phyloP scores from a whole-genome alignment of 2,329 filamentous ascomycete genomes.

The Paecilomyces fulvus region DNA sequence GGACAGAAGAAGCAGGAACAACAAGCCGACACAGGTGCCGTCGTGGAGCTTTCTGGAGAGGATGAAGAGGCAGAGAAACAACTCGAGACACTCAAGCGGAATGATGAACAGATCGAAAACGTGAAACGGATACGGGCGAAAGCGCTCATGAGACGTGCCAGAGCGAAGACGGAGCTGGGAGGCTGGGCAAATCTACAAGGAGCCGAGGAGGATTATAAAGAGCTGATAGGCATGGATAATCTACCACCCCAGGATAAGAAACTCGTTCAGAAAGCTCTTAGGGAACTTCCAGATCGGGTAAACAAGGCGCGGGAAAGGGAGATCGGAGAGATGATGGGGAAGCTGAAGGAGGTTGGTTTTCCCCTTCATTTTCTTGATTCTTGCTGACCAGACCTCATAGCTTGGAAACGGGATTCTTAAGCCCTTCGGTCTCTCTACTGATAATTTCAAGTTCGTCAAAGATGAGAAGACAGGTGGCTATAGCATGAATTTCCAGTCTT shows the following conservation, averaged over 20 bases:
- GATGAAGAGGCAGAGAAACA: slow-evolving; percentile 32
- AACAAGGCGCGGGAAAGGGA: slow-evolving; percentile 77
- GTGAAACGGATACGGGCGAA: slow-evolving; percentile 73
- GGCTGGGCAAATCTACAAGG: slow-evolving; percentile 75
- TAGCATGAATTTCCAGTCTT: slow-evolving; percentile 70
- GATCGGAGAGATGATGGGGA: slow-evolving; percentile 95
- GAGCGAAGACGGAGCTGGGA: slow-evolving; percentile 60
- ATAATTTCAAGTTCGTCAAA: slow-evolving; percentile 90
- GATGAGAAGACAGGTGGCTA: slow-evolving; percentile 86
- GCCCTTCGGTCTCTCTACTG: slow-evolving; percentile 86
- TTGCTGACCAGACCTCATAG: slow-evolving; percentile 25
- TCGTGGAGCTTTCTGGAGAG: slow-evolving; percentile 44
- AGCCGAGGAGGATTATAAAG: slow-evolving; percentile 72
- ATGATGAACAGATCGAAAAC: slow-evolving; percentile 49
- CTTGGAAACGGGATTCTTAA: slow-evolving; percentile 86
- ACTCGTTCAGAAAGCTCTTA: slow-evolving; percentile 59
- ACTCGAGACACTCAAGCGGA: slow-evolving; percentile 34
- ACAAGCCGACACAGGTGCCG: slow-evolving; percentile 16
- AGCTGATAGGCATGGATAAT: slow-evolving; percentile 50
- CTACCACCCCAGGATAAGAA: slow-evolving; percentile 59
- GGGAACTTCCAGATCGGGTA: slow-evolving; percentile 56
- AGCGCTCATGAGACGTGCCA: slow-evolving; percentile 69
- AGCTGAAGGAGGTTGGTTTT: slow-evolving; percentile 65
- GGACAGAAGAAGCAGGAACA: slow-evolving; percentile 19
- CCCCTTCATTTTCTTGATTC: background rate